phyloP scores from a whole-genome alignment of 768 basidiomycete species.

The Tephrocybe sp. region DNA sequence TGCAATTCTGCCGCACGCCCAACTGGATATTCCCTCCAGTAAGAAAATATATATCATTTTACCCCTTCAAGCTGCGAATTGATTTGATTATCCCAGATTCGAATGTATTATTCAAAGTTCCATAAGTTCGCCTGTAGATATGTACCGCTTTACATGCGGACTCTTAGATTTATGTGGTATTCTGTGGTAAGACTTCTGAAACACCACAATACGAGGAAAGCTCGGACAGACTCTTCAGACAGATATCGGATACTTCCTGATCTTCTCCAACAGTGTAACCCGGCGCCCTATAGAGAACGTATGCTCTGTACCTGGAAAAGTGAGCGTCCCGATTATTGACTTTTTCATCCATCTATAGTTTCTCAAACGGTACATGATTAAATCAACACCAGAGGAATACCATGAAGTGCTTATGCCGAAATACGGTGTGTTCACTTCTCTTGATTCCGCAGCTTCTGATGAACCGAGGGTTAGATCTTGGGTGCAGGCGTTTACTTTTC shows the following conservation, averaged over 20 bases:
- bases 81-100: conserved; percentile 17
- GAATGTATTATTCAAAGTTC: conserved; percentile 25
- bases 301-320: background rate
- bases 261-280: conserved; percentile 13
- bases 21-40: conserved; percentile 51
- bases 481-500: conserved; percentile 55
- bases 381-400: conserved; percentile 44
- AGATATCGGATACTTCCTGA: conserved; percentile 8
- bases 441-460: no score
- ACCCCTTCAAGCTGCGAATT: background rate
- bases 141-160: conserved; percentile 36
- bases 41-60: conserved; percentile 12
- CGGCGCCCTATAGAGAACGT: conserved; percentile 2
- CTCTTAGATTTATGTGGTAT: conserved; percentile 24
- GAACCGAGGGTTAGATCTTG: conserved; percentile 32
- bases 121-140: conserved; percentile 42
- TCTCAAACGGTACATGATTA: conserved; percentile 33
- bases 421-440: conserved; percentile 34
- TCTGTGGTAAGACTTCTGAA: conserved; percentile 11
- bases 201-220: background rate
- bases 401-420: conserved; percentile 44
- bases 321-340: background rate
- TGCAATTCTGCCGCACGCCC: conserved; percentile 51
- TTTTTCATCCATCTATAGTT: conserved; percentile 13
- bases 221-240: conserved; percentile 1